A percentile compares a stretch with the other conserved stretches of the same genome.
phyloP scores from a whole-genome alignment of 768 basidiomycete species.

The Tylopilus intermedius region DNA sequence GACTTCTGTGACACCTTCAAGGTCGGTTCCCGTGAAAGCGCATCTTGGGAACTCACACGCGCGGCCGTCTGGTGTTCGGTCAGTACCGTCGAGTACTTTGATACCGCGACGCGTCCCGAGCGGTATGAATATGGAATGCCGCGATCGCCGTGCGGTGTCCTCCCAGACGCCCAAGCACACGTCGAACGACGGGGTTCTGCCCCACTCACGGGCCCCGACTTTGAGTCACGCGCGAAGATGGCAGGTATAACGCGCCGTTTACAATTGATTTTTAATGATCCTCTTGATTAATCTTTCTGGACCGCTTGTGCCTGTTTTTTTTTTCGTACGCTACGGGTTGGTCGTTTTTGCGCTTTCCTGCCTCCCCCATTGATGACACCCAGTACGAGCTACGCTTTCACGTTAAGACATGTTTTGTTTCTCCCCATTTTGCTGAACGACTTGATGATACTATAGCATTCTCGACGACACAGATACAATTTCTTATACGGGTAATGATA shows the following conservation, averaged over 20 bases:
- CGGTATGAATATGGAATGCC: background rate
- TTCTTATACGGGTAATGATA: too few relatives aligned
- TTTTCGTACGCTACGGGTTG: too few relatives aligned
- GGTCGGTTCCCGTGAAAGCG: background rate
- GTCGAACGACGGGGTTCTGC: background rate
- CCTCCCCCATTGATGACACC: too few relatives aligned
- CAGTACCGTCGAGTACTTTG: conserved; percentile 2
- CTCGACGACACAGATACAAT: too few relatives aligned
- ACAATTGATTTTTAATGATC: background rate
- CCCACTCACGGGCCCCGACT: background rate
- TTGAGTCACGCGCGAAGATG: conserved; percentile 1
- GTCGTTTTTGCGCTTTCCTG: too few relatives aligned
- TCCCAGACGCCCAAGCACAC: conserved; percentile 5
- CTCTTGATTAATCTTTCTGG: too few relatives aligned
- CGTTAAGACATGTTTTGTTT: too few relatives aligned
- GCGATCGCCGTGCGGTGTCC: conserved; percentile 4
- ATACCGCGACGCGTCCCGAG: background rate
- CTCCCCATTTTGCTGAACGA: too few relatives aligned
- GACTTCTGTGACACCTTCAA: background rate
- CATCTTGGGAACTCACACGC: background rate
- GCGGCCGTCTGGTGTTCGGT: background rate
- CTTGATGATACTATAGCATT: too few relatives aligned
- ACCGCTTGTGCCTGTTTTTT: too few relatives aligned
- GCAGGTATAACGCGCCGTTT: conserved; percentile 1
- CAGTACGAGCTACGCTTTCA: too few relatives aligned